Conservation (phyloP, 2,329 filamentous ascomycete species). For the Diaporthe vexans region DNA sequence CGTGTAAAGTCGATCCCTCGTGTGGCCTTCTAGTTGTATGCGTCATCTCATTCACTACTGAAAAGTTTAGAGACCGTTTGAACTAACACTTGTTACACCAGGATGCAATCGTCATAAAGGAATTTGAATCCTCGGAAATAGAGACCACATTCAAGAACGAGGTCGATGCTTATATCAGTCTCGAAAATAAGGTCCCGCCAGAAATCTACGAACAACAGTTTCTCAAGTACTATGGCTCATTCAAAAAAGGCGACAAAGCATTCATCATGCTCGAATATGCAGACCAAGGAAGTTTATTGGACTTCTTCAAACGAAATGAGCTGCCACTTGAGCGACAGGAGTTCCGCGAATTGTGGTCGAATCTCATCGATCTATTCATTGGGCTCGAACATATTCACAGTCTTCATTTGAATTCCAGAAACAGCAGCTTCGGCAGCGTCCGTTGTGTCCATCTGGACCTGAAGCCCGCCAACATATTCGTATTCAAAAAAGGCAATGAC, state of each 20-base stretch:
- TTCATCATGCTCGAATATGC: slow-evolving; percentile 8
- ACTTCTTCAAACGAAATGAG: background rate
- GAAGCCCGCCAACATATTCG: slow-evolving; percentile 6
- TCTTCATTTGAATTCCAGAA: background rate
- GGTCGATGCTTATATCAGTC: background rate
- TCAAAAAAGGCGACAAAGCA: background rate
- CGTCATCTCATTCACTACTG: background rate
- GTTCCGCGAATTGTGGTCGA: background rate
- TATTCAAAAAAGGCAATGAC: background rate
- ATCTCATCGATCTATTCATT: background rate
- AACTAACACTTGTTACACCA: background rate
- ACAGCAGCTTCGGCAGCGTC: background rate
- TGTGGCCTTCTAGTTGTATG: background rate
- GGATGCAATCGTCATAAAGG: background rate
- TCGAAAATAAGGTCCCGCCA: background rate
- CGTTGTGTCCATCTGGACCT: background rate
- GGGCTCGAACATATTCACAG: background rate
- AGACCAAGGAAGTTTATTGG: background rate
- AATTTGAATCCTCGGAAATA: background rate
- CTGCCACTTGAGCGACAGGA: background rate
- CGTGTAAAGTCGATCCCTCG: background rate
- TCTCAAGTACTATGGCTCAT: background rate
- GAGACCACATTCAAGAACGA: background rate
- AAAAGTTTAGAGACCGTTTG: background rate
- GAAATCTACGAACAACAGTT: background rate